Percentiles rank a stretch among this genome's conserved stretches.
These are phyloP conservation scores for Hirschfeldia incana DNA, from an alignment of 345 rosid species.

Conservation along the genomic window DNA sequence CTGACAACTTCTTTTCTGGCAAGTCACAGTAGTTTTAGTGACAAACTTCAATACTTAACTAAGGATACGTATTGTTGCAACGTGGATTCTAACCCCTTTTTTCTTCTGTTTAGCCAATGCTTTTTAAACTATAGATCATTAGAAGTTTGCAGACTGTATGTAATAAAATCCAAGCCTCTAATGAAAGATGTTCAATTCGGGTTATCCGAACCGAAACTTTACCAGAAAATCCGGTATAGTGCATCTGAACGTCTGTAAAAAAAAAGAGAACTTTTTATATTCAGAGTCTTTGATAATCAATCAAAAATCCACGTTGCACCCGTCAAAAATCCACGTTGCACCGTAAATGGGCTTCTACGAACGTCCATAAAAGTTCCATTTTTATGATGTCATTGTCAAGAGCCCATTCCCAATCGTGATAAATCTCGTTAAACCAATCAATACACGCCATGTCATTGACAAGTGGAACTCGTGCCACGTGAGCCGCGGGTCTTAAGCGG, in stretches of 20 bases:
- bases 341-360: conserved; percentile 14
- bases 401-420: conserved; percentile 18
- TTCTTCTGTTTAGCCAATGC: background rate
- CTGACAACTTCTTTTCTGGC: background rate
- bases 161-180: background rate
- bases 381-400: conserved; percentile 18
- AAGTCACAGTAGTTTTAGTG: background rate
- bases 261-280: background rate
- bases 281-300: background rate
- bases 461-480: conserved; percentile 19
- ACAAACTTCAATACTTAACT: background rate
- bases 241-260: background rate
- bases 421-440: conserved; percentile 28
- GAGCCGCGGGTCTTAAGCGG: background rate
- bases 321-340: too few relatives aligned
- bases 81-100: background rate
- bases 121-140: background rate
- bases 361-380: conserved; percentile 7
- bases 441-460: background rate
- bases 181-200: background rate
- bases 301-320: background rate
- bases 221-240: background rate
- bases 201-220: background rate
- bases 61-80: background rate
- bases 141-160: background rate